Conservation (phyloP, 2,329 filamentous ascomycete species). For the Paecilomyces sp. region DNA sequence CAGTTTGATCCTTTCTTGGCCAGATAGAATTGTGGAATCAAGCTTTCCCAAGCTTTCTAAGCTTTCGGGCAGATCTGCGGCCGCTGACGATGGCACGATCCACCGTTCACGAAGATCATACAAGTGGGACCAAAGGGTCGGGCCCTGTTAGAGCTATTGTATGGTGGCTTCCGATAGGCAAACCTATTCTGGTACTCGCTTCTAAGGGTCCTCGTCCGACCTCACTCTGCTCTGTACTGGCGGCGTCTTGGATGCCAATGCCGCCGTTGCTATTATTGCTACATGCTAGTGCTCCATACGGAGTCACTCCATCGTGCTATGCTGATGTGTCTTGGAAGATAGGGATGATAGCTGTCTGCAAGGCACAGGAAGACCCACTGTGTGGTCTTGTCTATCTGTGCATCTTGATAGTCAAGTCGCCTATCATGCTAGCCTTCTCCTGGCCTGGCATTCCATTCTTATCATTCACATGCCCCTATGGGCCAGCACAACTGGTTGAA, state of each 20-base stretch:
- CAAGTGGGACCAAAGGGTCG: constrained; percentile 1
- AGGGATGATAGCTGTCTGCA: neutral
- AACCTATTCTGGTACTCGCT: neutral
- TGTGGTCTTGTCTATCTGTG: neutral
- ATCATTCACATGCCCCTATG: constrained; percentile 1
- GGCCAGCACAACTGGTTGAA: neutral
- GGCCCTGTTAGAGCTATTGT: neutral
- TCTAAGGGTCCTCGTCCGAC: neutral
- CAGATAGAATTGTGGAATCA: neutral
- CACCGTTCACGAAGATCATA: neutral
- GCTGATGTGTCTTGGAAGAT: neutral
- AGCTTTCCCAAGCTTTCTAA: constrained; percentile 5
- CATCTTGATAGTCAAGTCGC: neutral
- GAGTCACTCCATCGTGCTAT: neutral
- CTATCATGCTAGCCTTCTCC: neutral
- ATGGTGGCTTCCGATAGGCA: neutral
- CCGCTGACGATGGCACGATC: neutral
- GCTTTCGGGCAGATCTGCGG: neutral
- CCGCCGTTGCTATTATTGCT: neutral
- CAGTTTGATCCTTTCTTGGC: neutral
- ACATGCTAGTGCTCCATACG: neutral
- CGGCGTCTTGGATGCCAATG: neutral
- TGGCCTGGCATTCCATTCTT: constrained; percentile 9
- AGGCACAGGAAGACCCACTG: neutral
- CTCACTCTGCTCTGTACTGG: neutral